Percentiles rank a stretch among this genome's conserved stretches.
phyloP scores from a whole-genome alignment of 169 alveolate species.

The Pseudocohnilembus persalinus region DNA sequence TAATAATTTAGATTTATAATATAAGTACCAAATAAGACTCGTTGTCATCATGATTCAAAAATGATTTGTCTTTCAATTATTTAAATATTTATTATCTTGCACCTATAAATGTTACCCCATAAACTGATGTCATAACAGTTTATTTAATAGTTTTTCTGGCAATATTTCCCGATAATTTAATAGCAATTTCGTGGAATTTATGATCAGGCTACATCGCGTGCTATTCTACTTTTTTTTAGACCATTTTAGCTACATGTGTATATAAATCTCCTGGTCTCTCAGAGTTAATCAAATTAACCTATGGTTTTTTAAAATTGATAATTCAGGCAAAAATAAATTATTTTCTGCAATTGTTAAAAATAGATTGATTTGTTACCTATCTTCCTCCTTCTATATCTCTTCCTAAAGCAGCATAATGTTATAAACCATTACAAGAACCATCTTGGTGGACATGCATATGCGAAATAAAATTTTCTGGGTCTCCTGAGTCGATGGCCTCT shows the following conservation, averaged over 20 bases:
- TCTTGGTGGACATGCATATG: conserved; percentile 95
- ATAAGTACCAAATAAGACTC: conserved; percentile 43
- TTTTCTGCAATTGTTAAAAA: not conserved
- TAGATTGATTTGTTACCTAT: not conserved
- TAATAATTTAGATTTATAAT: too few relatives aligned
- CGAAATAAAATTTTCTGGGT: conserved; percentile 85
- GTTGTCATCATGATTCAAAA: conserved; percentile 47
- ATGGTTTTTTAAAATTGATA: conserved; percentile 29
- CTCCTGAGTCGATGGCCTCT: conserved; percentile 75
- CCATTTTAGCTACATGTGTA: conserved; percentile 86
- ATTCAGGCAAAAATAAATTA: too few relatives aligned
- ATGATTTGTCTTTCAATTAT: conserved; percentile 72
- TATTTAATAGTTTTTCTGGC: conserved; percentile 94
- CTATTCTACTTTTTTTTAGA: conserved; percentile 52
- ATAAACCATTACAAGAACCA: conserved; percentile 98
- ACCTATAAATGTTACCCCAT: conserved; percentile 97
- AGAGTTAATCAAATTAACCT: conserved; percentile 91
- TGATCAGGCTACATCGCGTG: conserved; percentile 45
- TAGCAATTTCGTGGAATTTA: conserved; percentile 58
- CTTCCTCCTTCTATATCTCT: conserved; percentile 94
- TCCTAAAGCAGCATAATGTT: conserved; percentile 97
- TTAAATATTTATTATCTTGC: conserved; percentile 88
- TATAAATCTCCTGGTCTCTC: conserved; percentile 96
- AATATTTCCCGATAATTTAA: conserved; percentile 78
- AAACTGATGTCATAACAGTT: conserved; percentile 98